Percentiles rank a stretch among this genome's conserved stretches.
These are phyloP conservation scores for Calonectria ilicicola DNA, from an alignment of 2,329 filamentous ascomycete species.

Conservation along the genomic window DNA sequence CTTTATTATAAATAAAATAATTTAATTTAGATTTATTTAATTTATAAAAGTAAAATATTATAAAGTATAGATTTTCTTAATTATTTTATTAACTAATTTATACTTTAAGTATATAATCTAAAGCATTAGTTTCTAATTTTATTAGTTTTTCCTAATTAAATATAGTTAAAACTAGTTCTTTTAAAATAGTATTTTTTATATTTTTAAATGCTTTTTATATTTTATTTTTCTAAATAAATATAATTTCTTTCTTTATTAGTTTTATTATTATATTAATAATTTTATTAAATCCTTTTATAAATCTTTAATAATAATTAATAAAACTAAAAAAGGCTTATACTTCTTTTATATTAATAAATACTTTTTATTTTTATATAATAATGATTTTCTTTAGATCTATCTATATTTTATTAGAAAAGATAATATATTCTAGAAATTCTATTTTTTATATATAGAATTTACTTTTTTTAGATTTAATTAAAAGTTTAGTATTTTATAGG, in stretches of 20 bases:
- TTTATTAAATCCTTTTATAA: conserved; percentile 20
- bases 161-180: conserved; percentile 14
- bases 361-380: no score
- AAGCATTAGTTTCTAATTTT: conserved; percentile 32
- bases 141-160: conserved; percentile 22
- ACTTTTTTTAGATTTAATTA: no score
- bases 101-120: conserved; percentile 12
- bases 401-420: conserved; percentile 11
- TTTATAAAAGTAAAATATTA: conserved; percentile 35
- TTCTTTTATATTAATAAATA: conserved; percentile 13
- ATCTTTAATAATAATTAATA: conserved; percentile 28
- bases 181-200: conserved; percentile 10
- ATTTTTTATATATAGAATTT: no score
- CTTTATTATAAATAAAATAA: no score
- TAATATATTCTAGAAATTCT: conserved; percentile 36
- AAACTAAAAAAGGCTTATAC: no score
- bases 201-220: conserved; percentile 23
- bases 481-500: no score
- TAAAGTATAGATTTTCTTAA: conserved; percentile 24
- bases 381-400: conserved; percentile 32
- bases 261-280: conserved; percentile 8
- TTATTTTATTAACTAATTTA: no score
- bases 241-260: conserved; percentile 27
- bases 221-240: conserved; percentile 29
- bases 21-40: conserved; percentile 25